These are phyloP conservation scores for Mycena galericulata DNA, from an alignment of 768 basidiomycete species.

Conservation along the genomic window DNA sequence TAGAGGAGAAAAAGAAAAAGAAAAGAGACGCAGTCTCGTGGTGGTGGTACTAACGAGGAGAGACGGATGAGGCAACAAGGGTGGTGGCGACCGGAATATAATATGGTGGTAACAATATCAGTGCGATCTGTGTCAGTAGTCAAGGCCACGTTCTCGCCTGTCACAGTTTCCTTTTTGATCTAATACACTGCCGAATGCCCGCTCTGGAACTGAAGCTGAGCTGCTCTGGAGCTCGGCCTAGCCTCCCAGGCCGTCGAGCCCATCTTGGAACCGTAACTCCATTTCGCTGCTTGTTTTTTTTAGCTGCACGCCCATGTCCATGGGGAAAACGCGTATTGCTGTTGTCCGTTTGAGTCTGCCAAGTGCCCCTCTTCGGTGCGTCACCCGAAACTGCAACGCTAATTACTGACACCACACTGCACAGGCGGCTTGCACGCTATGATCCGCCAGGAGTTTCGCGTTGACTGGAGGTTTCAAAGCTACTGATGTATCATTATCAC, in stretches of 20 bases:
- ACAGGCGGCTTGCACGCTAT: too few relatives aligned
- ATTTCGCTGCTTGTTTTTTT: too few relatives aligned
- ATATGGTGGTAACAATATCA: background rate
- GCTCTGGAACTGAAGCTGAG: background rate
- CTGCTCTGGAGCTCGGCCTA: too few relatives aligned
- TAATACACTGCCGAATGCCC: background rate
- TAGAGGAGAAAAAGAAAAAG: constrained; percentile 39
- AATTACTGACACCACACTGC: too few relatives aligned
- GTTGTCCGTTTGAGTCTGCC: background rate
- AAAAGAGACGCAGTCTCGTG: constrained; percentile 61
- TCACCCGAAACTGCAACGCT: too few relatives aligned
- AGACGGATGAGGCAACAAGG: constrained; percentile 33
- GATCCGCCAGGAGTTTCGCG: background rate
- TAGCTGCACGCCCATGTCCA: too few relatives aligned
- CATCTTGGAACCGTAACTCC: too few relatives aligned
- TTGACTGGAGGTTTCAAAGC: constrained; percentile 6
- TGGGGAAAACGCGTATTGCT: too few relatives aligned
- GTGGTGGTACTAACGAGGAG: constrained; percentile 40
- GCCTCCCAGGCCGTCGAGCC: too few relatives aligned
- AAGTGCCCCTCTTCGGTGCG: too few relatives aligned
- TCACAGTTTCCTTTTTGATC: background rate
- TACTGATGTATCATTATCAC: background rate
- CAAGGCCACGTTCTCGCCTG: background rate
- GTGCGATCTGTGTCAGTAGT: background rate
- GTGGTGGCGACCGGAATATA: background rate